phyloP scores from a whole-genome alignment of 83 land plant genomes.

The Diphasiastrum complanatum region DNA sequence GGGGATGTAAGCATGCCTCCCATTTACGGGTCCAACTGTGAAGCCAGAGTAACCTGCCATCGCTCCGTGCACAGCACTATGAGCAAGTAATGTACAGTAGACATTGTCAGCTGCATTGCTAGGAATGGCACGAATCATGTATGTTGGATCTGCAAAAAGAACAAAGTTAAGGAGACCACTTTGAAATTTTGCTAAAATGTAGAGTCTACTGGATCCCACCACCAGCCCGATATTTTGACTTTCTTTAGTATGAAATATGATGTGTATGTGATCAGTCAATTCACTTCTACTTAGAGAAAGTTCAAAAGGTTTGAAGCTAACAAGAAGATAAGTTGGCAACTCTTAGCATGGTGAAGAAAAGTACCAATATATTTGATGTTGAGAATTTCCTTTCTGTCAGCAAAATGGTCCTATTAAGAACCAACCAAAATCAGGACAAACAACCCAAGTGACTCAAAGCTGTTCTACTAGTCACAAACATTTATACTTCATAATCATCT shows the following conservation, averaged over 20 bases:
- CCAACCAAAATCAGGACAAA: neutral
- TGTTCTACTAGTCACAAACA: too few relatives aligned
- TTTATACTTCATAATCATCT: too few relatives aligned
- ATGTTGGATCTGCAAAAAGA: slow-evolving; percentile 75
- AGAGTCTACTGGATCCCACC: too few relatives aligned
- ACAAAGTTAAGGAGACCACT: too few relatives aligned
- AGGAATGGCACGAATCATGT: slow-evolving; percentile 83
- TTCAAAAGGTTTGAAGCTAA: too few relatives aligned
- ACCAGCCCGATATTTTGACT: too few relatives aligned
- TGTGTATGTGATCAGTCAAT: too few relatives aligned
- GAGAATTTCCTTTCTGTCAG: slow-evolving; percentile 35
- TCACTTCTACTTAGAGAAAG: too few relatives aligned
- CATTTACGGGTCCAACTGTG: slow-evolving; percentile 71
- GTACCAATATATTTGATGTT: slow-evolving; percentile 71
- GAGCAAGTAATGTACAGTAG: slow-evolving; percentile 79
- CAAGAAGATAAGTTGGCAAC: too few relatives aligned
- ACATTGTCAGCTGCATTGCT: slow-evolving; percentile 85
- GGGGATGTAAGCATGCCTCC: slow-evolving; percentile 71
- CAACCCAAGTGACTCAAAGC: too few relatives aligned
- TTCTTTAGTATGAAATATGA: too few relatives aligned
- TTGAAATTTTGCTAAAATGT: slow-evolving; percentile 3
- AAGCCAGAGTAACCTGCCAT: slow-evolving; percentile 87
- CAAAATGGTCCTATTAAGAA: slow-evolving; percentile 46
- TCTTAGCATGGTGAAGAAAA: neutral
- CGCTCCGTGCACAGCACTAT: slow-evolving; percentile 77